A percentile compares a stretch with the other conserved stretches of the same genome.
Evolutionary conservation across 192 early-diverging fungal genomes (phyloP).

Genomic region (Podila horticola): DNA sequence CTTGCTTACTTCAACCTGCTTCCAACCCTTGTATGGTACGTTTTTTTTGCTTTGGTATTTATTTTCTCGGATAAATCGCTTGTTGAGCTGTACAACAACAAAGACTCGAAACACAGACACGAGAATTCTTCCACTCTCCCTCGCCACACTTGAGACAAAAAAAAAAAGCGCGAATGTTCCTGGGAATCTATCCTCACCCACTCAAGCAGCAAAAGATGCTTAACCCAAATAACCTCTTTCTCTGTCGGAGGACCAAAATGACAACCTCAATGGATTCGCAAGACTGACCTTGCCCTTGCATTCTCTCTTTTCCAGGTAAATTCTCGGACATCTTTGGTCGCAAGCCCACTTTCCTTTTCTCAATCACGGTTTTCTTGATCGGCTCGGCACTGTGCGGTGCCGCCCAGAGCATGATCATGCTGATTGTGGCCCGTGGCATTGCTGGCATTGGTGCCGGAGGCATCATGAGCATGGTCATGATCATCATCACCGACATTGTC

Average conservation of each 20-base stretch:
- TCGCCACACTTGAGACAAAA: too few relatives aligned
- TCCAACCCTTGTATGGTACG: constrained; percentile 78
- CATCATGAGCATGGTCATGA: constrained; percentile 66
- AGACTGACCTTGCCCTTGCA: too few relatives aligned
- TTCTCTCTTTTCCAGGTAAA: constrained; percentile 9
- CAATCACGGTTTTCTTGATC: constrained; percentile 70
- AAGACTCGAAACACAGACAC: too few relatives aligned
- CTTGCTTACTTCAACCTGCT: constrained; percentile 73
- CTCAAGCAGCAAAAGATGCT: too few relatives aligned
- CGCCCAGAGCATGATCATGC: constrained; percentile 57
- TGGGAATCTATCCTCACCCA: too few relatives aligned
- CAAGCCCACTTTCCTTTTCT: constrained; percentile 68
- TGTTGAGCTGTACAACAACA: too few relatives aligned
- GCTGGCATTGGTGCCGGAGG: constrained; percentile 79
- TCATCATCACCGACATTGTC: constrained; percentile 80
- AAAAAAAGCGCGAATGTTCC: too few relatives aligned
- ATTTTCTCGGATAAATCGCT: too few relatives aligned
- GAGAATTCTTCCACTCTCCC: too few relatives aligned
- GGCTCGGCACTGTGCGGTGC: constrained; percentile 78
- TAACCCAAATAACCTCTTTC: too few relatives aligned
- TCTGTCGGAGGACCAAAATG: too few relatives aligned
- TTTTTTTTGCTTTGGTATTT: constrained; percentile 12
- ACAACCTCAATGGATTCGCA: too few relatives aligned
- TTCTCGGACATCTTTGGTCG: constrained; percentile 84
- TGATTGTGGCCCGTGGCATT: constrained; percentile 78